phyloP scores from a whole-genome alignment of 1,139 yeast species.

The Taphrina betulina region DNA sequence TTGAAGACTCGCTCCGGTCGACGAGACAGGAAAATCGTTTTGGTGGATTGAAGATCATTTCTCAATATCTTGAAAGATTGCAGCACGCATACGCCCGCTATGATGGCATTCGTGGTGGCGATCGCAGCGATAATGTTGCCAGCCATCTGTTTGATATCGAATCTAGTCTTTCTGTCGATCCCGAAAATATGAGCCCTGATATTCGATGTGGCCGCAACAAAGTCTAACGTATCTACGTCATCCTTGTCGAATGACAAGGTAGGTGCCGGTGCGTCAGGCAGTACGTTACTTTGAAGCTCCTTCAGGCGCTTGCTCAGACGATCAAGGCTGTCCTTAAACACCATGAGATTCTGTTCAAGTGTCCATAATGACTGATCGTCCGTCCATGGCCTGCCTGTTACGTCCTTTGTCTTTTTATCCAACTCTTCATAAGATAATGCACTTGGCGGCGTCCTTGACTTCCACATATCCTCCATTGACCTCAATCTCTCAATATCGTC shows the following conservation, averaged over 20 bases:
- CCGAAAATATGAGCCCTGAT: constrained; percentile 71
- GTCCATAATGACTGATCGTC: constrained; percentile 67
- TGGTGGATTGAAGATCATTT: constrained; percentile 41
- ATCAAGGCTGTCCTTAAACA: constrained; percentile 52
- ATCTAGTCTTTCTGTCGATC: constrained; percentile 72
- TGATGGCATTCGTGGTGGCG: constrained; percentile 94
- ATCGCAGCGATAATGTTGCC: constrained; percentile 98
- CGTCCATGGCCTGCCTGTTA: constrained; percentile 42
- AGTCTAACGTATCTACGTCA: constrained; percentile 83
- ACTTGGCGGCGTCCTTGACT: constrained; percentile 62
- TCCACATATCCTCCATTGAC: constrained; percentile 76
- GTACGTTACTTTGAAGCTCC: constrained; percentile 48
- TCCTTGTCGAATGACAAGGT: constrained; percentile 81
- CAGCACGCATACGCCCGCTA: constrained; percentile 82
- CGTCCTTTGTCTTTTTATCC: constrained; percentile 39
- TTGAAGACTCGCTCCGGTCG: constrained; percentile 69
- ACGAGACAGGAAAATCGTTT: constrained; percentile 56
- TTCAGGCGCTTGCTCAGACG: constrained; percentile 49
- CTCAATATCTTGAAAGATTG: constrained; percentile 61
- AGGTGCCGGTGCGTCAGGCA: constrained; percentile 41
- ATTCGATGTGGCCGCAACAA: constrained; percentile 86
- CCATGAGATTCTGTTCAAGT: constrained; percentile 60
- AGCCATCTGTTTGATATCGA: constrained; percentile 89
- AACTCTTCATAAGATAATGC: constrained; percentile 52
- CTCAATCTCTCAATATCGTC: constrained; percentile 74